phyloP scores from a whole-genome alignment of 306 rosid species.

The Benincasa hispida region DNA sequence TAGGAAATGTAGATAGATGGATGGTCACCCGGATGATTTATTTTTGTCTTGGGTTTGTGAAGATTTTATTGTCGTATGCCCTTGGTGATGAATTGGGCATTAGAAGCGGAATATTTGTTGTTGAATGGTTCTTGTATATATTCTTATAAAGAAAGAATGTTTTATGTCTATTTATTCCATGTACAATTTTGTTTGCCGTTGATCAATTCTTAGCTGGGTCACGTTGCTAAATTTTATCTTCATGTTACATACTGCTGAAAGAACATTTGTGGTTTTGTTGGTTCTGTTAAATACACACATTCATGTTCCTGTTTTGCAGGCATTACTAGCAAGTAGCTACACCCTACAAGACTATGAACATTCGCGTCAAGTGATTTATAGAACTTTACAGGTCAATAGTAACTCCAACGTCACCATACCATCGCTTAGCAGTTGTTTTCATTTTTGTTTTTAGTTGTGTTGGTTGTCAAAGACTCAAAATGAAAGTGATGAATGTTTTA shows the following conservation, averaged over 20 bases:
- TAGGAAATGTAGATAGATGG: neutral
- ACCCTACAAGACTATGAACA: slow-evolving; percentile 58
- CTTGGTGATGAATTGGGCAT: neutral
- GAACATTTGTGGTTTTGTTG: neutral
- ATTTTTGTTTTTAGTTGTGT: neutral
- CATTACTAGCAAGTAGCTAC: slow-evolving; percentile 74
- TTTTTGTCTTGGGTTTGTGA: neutral
- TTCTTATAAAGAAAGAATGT: neutral
- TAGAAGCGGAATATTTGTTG: neutral
- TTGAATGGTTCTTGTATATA: neutral
- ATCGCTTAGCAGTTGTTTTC: neutral
- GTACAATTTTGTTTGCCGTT: neutral
- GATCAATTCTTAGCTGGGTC: neutral
- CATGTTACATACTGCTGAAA: neutral
- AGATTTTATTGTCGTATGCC: neutral
- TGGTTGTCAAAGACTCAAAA: too few relatives aligned
- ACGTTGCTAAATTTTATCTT: neutral
- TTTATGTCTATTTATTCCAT: neutral
- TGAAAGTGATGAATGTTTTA: neutral
- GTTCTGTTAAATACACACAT: neutral
- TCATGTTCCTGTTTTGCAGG: slow-evolving; percentile 29
- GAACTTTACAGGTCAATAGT: slow-evolving; percentile 59
- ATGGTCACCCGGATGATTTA: neutral
- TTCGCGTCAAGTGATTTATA: slow-evolving; percentile 53
- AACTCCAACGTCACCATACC: neutral